Conservation (phyloP, 495 filamentous ascomycete genomes). For the Polyplosphaeria fusca region DNA sequence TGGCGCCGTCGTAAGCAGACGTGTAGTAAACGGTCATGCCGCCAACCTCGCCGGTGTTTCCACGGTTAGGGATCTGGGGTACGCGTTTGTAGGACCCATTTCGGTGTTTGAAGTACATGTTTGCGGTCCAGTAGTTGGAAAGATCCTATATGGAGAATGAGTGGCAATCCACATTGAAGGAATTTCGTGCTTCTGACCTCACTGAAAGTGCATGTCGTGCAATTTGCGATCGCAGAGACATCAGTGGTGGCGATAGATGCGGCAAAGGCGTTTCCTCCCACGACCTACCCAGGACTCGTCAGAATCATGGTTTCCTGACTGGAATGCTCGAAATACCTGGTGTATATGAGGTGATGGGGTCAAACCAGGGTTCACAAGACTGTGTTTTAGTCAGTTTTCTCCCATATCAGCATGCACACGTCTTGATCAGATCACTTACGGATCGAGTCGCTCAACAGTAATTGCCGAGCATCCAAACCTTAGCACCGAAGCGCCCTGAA, state of each 20-base stretch:
- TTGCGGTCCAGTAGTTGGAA: constrained; percentile 18
- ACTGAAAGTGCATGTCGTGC: constrained; percentile 7
- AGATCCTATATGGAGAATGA: no score
- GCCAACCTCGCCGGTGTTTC: background rate
- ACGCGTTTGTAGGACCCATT: constrained; percentile 16
- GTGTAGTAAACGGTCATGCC: constrained; percentile 8
- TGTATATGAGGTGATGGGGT: constrained; percentile 42
- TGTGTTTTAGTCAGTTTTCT: constrained; percentile 1
- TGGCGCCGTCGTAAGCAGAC: background rate
- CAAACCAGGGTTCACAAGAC: constrained; percentile 12
- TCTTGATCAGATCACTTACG: background rate
- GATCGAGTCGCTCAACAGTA: constrained; percentile 11
- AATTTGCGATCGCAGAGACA: background rate
- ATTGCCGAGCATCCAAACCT: constrained; percentile 6
- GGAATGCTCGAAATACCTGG: constrained; percentile 43
- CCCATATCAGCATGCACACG: background rate
- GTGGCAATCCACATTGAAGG: background rate
- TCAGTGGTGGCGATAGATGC: background rate
- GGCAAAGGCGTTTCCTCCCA: constrained; percentile 2
- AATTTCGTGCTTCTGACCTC: background rate
- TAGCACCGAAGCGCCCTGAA: background rate
- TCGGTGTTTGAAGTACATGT: constrained; percentile 5
- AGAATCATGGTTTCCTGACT: background rate
- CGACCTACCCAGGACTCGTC: background rate
- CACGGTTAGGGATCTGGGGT: background rate